Conservation (phyloP, 2,329 filamentous ascomycete species). For the Zymoseptoria tritici region DNA sequence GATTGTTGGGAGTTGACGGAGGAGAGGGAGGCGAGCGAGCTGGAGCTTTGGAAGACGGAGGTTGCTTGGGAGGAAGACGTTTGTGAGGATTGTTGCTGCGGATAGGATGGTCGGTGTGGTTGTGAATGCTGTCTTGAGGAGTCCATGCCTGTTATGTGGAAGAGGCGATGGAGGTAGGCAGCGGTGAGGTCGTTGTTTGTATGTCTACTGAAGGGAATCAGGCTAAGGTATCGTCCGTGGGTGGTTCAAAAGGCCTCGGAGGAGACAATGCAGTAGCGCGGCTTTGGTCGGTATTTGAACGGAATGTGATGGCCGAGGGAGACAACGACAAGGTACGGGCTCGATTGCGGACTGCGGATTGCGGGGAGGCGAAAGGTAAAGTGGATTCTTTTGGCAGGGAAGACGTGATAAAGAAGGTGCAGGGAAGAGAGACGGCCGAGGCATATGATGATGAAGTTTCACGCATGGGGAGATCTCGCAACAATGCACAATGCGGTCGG, state of each 20-base stretch:
- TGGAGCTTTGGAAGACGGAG: conserved; percentile 34
- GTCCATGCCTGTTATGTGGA: conserved; percentile 8
- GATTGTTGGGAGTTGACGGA: conserved; percentile 25
- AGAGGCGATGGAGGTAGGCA: neutral
- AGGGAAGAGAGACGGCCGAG: neutral
- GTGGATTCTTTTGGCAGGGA: neutral
- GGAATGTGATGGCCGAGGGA: neutral
- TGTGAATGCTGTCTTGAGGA: conserved; percentile 17
- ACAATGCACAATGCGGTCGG: too few species aligned
- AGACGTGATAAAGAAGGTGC: neutral
- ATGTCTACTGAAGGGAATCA: neutral
- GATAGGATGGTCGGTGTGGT: conserved; percentile 28
- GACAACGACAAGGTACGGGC: neutral
- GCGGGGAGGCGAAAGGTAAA: too few species aligned
- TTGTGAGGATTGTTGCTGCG: conserved; percentile 19
- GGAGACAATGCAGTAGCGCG: too few species aligned
- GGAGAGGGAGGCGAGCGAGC: conserved; percentile 35
- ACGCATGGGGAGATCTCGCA: neutral
- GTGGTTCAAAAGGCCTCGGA: neutral
- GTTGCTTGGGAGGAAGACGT: conserved; percentile 21
- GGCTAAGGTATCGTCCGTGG: neutral
- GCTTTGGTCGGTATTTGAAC: neutral
- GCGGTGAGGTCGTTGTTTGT: neutral
- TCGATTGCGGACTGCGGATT: neutral
- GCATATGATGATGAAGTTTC: neutral